Conservation (phyloP, 2,329 filamentous ascomycete genomes). For the Neopestalotiopsis sp. region DNA sequence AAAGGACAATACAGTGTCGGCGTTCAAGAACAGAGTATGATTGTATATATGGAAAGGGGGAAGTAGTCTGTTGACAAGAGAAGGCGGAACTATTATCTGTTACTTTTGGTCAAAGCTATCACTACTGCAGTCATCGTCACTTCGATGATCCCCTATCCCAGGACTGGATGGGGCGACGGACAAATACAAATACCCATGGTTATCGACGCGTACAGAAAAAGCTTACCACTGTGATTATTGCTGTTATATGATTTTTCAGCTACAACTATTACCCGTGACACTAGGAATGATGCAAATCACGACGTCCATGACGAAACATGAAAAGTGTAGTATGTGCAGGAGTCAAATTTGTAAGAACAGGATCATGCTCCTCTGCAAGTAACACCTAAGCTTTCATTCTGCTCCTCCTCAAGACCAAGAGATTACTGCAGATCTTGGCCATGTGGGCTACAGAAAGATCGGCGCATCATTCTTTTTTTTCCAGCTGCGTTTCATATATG, state of each 20-base stretch:
- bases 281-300: too few species aligned
- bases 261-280: not conserved
- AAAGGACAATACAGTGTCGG: slow-evolving; percentile 4
- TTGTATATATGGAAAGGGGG: not conserved
- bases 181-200: too few species aligned
- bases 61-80: too few species aligned
- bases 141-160: too few species aligned
- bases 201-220: too few species aligned
- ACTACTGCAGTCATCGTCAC: not conserved
- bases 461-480: not conserved
- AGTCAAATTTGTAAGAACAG: not conserved
- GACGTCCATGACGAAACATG: too few species aligned
- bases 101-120: not conserved
- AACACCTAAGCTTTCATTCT: not conserved
- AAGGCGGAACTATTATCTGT: not conserved
- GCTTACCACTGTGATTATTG: not conserved
- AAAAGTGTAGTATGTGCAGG: not conserved
- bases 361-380: not conserved
- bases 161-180: too few species aligned
- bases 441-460: not conserved
- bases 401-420: not conserved
- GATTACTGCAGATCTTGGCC: not conserved
- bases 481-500: not conserved
- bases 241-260: not conserved
- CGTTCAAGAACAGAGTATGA: not conserved